These are phyloP conservation scores for Mimosa pudica DNA, from an alignment of 306 rosid genomes.

Conservation along the genomic window DNA sequence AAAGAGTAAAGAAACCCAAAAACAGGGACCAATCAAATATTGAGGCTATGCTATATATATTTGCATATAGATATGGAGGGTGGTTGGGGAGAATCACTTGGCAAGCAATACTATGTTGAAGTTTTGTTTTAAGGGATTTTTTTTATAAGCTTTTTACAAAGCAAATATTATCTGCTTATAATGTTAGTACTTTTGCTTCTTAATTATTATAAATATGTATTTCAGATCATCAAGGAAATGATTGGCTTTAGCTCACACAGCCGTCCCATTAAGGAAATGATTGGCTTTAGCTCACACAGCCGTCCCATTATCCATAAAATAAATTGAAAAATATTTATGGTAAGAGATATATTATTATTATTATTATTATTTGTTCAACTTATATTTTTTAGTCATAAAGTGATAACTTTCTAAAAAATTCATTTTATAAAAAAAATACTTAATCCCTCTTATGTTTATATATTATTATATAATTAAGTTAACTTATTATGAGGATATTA, in stretches of 20 bases:
- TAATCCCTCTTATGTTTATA: no score
- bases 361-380: background rate
- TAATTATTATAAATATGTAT: background rate
- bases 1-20: slow-evolving; percentile 35
- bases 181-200: slow-evolving; percentile 34
- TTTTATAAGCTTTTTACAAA: background rate
- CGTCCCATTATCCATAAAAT: background rate
- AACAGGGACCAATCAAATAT: slow-evolving; percentile 32
- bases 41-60: slow-evolving; percentile 1
- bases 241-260: background rate
- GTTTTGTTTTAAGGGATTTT: background rate
- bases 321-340: background rate
- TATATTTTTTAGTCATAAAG: no score
- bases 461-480: no score
- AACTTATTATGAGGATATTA: no score
- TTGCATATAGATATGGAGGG: slow-evolving; percentile 2
- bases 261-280: slow-evolving; percentile 21
- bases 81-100: slow-evolving; percentile 33
- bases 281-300: background rate
- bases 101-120: slow-evolving; percentile 10
- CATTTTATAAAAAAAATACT: no score
- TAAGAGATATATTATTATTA: background rate
- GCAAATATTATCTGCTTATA: background rate
- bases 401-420: no score
- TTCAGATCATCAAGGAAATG: slow-evolving; percentile 21